These are phyloP conservation scores for Vaccinium myrtillus DNA, from an alignment of 148 eudicot species.

Conservation along the genomic window DNA sequence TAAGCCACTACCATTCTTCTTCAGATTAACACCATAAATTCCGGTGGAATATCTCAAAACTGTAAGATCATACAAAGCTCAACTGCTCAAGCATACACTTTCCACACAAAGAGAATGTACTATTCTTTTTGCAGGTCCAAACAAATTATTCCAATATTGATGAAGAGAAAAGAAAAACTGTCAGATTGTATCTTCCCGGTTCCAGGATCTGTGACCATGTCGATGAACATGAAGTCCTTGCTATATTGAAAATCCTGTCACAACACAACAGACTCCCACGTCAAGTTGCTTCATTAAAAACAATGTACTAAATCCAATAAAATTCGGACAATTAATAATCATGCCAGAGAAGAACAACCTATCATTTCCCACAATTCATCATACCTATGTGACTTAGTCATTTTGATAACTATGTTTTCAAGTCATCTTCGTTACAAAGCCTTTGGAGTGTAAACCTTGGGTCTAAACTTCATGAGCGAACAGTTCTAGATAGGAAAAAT, in stretches of 20 bases:
- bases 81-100: not conserved
- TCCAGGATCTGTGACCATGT: not conserved
- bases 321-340: not conserved
- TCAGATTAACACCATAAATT: not conserved
- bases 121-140: not conserved
- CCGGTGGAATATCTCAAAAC: not conserved
- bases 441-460: not conserved
- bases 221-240: conserved; percentile 15
- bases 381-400: not conserved
- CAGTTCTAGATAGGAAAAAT: not conserved
- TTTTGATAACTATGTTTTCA: not conserved
- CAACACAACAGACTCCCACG: not conserved
- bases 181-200: not conserved
- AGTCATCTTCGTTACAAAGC: not conserved
- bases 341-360: no score
- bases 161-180: not conserved
- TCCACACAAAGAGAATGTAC: not conserved
- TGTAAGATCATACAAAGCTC: not conserved
- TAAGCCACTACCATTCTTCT: conserved; percentile 2
- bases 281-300: not conserved
- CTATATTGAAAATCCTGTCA: conserved; percentile 32
- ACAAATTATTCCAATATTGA: conserved; percentile 2
- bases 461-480: not conserved
- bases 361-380: not conserved
- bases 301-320: not conserved